Evolutionary conservation across 169 alveolate species (phyloP).

Genomic region (Theileria parva): DNA sequence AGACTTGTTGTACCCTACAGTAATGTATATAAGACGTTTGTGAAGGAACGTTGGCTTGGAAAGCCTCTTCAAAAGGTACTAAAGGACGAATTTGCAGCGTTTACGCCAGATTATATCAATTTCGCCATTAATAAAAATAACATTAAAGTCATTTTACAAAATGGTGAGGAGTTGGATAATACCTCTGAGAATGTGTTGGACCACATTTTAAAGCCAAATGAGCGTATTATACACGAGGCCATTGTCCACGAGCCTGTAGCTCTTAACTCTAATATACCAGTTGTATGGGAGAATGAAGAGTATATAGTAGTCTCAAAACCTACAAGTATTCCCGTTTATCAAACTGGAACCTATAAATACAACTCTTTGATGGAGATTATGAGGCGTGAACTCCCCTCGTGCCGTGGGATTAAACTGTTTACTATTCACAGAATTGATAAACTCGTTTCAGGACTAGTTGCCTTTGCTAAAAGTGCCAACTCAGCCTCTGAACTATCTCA

Average conservation of each 20-base stretch:
- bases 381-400: conserved; percentile 37
- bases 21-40: conserved; percentile 62
- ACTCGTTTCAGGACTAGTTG: conserved; percentile 75
- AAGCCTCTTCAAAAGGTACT: conserved; percentile 63
- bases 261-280: conserved; percentile 42
- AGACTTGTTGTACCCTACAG: conserved; percentile 74
- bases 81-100: conserved; percentile 71
- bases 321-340: conserved; percentile 74
- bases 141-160: conserved; percentile 62
- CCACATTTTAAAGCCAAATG: conserved; percentile 67
- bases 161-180: conserved; percentile 49
- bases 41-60: conserved; percentile 76
- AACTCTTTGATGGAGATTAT: conserved; percentile 69
- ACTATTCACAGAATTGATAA: conserved; percentile 77
- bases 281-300: conserved; percentile 68
- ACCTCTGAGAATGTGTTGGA: conserved; percentile 44
- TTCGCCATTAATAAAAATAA: conserved; percentile 55
- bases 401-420: conserved; percentile 16
- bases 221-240: conserved; percentile 67
- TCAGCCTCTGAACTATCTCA: conserved; percentile 68
- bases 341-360: conserved; percentile 74
- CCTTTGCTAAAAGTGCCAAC: conserved; percentile 68
- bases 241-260: conserved; percentile 73
- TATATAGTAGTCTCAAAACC: conserved; percentile 73
- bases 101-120: conserved; percentile 55